Evolutionary conservation across 2,329 filamentous ascomycete species (phyloP), one percentile per base, ranked within the genome.

Genomic region (Ceratocystiopsis brevicomis): DNA sequence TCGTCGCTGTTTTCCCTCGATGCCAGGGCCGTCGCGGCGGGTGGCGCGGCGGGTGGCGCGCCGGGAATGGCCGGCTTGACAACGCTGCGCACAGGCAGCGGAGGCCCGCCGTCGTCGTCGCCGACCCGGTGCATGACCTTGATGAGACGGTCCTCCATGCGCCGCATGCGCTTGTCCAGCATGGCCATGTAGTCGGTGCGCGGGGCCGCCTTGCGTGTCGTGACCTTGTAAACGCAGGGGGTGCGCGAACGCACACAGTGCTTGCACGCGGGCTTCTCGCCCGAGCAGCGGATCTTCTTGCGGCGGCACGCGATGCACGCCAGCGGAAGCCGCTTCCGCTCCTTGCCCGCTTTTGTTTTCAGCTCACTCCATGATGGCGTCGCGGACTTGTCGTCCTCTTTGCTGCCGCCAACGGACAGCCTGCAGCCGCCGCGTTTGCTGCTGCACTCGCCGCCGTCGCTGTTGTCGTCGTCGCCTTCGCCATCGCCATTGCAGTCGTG

Each of bases 161-260:
- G 72, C 65, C 93, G 95, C 51, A 96, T 61, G 43, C 90, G 74
- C 62, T 94, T 95, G 62, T 96, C 90, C 53, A 96, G 65, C 86
- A 96, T 96, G 37, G 87, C 86, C 90, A 96, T 96, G 60, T 96
- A 96, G 60, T 96, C 90, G 16, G 90, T 96, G 42, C 90, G 73
- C 3, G 90, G 90, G 4, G 87, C 86, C 1, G 88, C 86, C 59
- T 96, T 96, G 47, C 90, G 73, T 4, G 87, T 86, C 0, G 87
- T 96, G 47, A 94, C 85, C 56, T 96, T 96, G 69, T 96, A 98
- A 5, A 96, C 87, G 57, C 90, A 98, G 2, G 88, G 88, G 52
- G 93, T 92, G 38, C 88, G 76, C 42, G 88, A 93, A 45, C 87
- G 76, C 46, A 92, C 68, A 57, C 90, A 96, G 61, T 96, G 90